Conservation (phyloP, 768 basidiomycete genomes). For the Hemileccinum impolitum region DNA sequence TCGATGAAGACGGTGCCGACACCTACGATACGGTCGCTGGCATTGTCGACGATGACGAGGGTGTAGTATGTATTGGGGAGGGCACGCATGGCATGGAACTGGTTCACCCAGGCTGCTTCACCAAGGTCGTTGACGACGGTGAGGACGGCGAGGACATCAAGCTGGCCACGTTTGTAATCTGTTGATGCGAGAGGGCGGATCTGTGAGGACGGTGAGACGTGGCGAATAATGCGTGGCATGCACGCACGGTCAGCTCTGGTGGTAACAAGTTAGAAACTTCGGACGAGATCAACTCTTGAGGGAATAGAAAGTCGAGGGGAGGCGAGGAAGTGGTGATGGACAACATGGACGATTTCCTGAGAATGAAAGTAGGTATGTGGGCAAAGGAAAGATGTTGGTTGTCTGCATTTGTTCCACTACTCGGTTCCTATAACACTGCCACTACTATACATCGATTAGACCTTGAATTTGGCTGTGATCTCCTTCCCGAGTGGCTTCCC, state of each 20-base stretch:
- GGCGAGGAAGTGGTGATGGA: conserved; percentile 47
- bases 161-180: conserved; percentile 80
- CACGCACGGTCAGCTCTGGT: conserved; percentile 35
- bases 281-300: conserved; percentile 63
- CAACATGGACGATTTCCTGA: conserved; percentile 6
- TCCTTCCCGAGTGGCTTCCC: conserved; percentile 19
- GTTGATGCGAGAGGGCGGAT: conserved; percentile 86
- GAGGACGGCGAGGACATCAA: conserved; percentile 73
- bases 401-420: background rate
- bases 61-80: conserved; percentile 70
- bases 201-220: conserved; percentile 39
- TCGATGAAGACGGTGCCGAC: conserved; percentile 86
- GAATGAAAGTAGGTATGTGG: conserved; percentile 2
- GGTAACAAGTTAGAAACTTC: conserved; percentile 61
- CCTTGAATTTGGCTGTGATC: conserved; percentile 22
- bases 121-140: conserved; percentile 68
- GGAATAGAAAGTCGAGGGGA: conserved; percentile 75
- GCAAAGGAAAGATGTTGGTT: background rate
- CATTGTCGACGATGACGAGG: conserved; percentile 76
- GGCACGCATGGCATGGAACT: conserved; percentile 61
- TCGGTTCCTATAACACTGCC: conserved; percentile 13
- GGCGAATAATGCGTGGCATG: background rate
- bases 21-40: conserved; percentile 76
- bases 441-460: background rate
- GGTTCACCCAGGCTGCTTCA: conserved; percentile 61